Evolutionary conservation across 176 grass and related monocot species (phyloP).

Genomic region (Triticum turgidum): DNA sequence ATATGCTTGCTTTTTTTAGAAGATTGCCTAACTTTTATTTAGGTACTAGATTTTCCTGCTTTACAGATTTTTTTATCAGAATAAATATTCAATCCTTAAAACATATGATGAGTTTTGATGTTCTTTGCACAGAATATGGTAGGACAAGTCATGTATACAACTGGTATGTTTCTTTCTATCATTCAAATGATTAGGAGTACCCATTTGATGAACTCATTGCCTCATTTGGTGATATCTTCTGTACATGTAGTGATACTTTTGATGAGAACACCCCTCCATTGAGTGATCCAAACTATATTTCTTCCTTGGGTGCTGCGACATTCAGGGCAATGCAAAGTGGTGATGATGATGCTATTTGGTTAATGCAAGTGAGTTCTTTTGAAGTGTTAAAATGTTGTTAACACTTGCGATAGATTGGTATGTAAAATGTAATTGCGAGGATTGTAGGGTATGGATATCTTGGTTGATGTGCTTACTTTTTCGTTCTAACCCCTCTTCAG

Average conservation of each 20-base stretch:
- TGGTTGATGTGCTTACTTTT: background rate
- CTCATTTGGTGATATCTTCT: constrained; percentile 27
- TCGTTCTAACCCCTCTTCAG: background rate
- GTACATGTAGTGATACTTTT: constrained; percentile 79
- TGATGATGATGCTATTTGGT: constrained; percentile 76
- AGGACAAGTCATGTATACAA: constrained; percentile 83
- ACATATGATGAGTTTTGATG: constrained; percentile 17
- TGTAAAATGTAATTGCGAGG: constrained; percentile 3
- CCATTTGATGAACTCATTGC: background rate
- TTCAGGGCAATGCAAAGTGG: constrained; percentile 85
- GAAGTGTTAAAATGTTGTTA: background rate
- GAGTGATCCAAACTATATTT: constrained; percentile 77
- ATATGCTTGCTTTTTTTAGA: background rate
- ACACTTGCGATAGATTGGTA: background rate
- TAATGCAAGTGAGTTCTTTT: constrained; percentile 75
- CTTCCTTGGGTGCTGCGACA: constrained; percentile 80
- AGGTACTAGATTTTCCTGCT: background rate
- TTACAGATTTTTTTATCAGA: background rate
- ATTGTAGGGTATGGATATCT: constrained; percentile 3
- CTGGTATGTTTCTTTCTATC: constrained; percentile 51
- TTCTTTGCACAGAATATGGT: constrained; percentile 62
- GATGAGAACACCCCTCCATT: constrained; percentile 87
- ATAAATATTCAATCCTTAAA: constrained; percentile 23
- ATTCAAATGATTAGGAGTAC: background rate
- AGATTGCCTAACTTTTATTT: background rate